Percentiles rank a stretch among this genome's conserved stretches.
Evolutionary conservation across 805 yeast genomes (phyloP).

Genomic region (Yamadazyma insecticola): DNA sequence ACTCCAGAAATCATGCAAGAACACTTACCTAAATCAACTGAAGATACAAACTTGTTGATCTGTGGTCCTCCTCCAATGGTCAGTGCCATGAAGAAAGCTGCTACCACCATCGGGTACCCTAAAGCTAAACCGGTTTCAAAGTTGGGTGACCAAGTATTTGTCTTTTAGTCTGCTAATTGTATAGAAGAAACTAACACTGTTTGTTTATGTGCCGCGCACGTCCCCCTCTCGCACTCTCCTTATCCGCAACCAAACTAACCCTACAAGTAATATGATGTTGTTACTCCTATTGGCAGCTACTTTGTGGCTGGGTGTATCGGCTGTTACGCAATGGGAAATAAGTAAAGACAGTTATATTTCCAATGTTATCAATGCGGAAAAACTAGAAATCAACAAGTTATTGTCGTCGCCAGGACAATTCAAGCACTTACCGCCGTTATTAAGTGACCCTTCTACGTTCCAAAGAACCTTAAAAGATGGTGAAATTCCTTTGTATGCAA

Average conservation of each 20-base stretch:
- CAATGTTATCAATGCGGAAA: too few relatives aligned
- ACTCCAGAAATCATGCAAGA: constrained; percentile 67
- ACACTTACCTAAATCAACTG: constrained; percentile 57
- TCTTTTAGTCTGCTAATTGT: too few relatives aligned
- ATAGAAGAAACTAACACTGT: too few relatives aligned
- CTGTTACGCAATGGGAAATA: too few relatives aligned
- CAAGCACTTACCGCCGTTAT: constrained; percentile 31
- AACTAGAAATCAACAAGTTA: too few relatives aligned
- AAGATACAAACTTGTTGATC: constrained; percentile 64
- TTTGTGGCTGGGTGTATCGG: too few relatives aligned
- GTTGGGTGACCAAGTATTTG: constrained; percentile 86
- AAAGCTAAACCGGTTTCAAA: constrained; percentile 88
- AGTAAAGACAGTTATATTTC: too few relatives aligned
- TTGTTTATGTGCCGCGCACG: too few relatives aligned
- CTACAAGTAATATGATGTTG: too few relatives aligned
- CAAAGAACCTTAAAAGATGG: constrained; percentile 44
- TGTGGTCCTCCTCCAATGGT: constrained; percentile 97
- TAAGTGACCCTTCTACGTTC: constrained; percentile 23
- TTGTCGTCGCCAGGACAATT: constrained; percentile 21
- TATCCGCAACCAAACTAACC: too few relatives aligned
- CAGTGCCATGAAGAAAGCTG: constrained; percentile 75
- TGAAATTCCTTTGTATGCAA: constrained; percentile 58
- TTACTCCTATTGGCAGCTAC: too few relatives aligned
- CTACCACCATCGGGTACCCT: constrained; percentile 65
- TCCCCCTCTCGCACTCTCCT: too few relatives aligned